phyloP scores from a whole-genome alignment of 2,329 filamentous ascomycete species.

The Aspergillus aculeatinus region DNA sequence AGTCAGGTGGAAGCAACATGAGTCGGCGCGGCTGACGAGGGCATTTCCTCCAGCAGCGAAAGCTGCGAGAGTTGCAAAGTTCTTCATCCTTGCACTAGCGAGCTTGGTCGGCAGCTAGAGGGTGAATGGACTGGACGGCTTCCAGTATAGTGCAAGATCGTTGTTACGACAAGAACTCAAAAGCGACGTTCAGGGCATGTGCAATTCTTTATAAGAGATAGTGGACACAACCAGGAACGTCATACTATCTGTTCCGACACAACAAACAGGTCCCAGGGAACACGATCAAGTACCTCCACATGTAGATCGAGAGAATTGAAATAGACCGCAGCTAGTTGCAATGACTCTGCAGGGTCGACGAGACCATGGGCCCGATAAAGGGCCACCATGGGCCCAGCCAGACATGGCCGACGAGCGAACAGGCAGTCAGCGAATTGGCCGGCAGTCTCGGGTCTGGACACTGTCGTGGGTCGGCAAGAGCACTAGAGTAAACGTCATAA shows the following conservation, averaged over 20 bases:
- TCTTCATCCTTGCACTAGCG: constrained; percentile 36
- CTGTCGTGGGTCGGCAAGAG: constrained; percentile 8
- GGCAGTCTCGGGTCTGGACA: constrained; percentile 17
- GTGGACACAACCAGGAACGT: constrained; percentile 17
- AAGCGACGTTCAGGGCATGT: constrained; percentile 1
- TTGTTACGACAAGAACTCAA: background rate
- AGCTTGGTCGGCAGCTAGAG: constrained; percentile 7
- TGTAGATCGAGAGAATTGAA: constrained; percentile 20
- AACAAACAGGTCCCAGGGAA: constrained; percentile 8
- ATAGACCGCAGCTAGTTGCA: constrained; percentile 15
- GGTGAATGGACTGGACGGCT: constrained; percentile 15
- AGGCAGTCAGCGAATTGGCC: constrained; percentile 17
- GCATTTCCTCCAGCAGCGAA: constrained; percentile 46
- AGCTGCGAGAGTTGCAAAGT: constrained; percentile 38
- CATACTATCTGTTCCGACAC: constrained; percentile 13
- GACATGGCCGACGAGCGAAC: constrained; percentile 7
- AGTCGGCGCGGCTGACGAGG: constrained; percentile 37
- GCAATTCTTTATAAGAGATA: constrained; percentile 24
- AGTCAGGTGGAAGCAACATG: constrained; percentile 55
- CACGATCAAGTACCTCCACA: constrained; percentile 10
- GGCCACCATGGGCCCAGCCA: constrained; percentile 14
- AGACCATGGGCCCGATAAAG: constrained; percentile 18
- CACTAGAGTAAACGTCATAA: constrained; percentile 22
- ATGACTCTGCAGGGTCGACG: constrained; percentile 6
- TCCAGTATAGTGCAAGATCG: constrained; percentile 3